Conservation (phyloP, 306 rosid genomes). For the Biancaea sappan region DNA sequence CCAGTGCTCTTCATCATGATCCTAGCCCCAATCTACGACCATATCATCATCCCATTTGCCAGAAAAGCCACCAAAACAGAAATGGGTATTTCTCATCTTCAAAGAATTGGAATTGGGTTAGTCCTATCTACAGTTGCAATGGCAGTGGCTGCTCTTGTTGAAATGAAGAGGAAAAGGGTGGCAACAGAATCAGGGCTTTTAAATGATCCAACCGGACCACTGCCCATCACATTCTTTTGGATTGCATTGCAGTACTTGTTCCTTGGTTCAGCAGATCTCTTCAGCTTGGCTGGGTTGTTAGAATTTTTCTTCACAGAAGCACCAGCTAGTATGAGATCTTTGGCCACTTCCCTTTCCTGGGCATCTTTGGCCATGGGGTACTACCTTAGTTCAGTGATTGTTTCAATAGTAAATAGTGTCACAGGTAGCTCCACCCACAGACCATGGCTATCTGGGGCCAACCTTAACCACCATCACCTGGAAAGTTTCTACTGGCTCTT, state of each 20-base stretch:
- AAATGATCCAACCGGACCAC: slow-evolving; percentile 50
- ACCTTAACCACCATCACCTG: slow-evolving; percentile 65
- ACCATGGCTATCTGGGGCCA: slow-evolving; percentile 78
- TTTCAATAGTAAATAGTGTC: slow-evolving; percentile 67
- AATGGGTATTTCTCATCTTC: slow-evolving; percentile 83
- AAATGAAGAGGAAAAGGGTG: slow-evolving; percentile 71
- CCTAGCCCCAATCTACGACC: slow-evolving; percentile 85
- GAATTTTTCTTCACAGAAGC: slow-evolving; percentile 97
- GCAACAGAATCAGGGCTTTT: slow-evolving; percentile 48
- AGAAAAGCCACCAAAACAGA: slow-evolving; percentile 67
- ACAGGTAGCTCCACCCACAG: slow-evolving; percentile 44
- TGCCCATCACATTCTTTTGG: slow-evolving; percentile 88
- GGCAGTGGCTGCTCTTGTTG: slow-evolving; percentile 93
- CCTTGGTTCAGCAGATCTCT: slow-evolving; percentile 94
- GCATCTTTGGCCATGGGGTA: slow-evolving; percentile 93
- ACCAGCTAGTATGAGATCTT: slow-evolving; percentile 79
- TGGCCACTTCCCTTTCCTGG: slow-evolving; percentile 94
- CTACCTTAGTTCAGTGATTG: slow-evolving; percentile 82
- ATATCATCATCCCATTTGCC: slow-evolving; percentile 72
- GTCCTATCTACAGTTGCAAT: slow-evolving; percentile 75
- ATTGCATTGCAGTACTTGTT: slow-evolving; percentile 82
- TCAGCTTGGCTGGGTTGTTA: slow-evolving; percentile 80
- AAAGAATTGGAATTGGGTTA: slow-evolving; percentile 81
- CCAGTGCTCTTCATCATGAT: slow-evolving; percentile 83
- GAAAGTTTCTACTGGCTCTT: slow-evolving; percentile 90